Evolutionary conservation across 805 yeast species (phyloP).

Genomic region (Saccharomycopsis schoenii): DNA sequence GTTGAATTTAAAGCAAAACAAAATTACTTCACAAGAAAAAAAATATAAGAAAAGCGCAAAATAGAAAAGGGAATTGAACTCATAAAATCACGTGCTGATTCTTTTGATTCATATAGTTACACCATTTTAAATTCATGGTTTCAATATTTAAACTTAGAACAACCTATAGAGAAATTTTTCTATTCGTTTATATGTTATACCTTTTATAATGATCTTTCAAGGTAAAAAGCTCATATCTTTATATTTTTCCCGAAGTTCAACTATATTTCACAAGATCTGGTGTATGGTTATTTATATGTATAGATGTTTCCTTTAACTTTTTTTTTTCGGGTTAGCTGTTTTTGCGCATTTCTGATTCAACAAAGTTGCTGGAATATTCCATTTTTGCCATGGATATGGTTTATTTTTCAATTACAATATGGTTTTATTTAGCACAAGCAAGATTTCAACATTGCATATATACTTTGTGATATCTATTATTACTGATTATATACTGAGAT

Average conservation of each 20-base stretch:
- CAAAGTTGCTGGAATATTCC: slow-evolving; percentile 1
- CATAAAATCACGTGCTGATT: not conserved
- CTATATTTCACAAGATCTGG: no score
- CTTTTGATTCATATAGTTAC: no score
- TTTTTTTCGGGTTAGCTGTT: not conserved
- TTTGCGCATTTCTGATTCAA: not conserved
- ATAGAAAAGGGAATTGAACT: not conserved
- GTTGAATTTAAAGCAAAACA: no score
- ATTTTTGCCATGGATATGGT: not conserved
- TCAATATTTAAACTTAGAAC: no score
- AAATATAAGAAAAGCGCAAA: not conserved
- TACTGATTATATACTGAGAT: not conserved
- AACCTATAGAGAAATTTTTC: no score
- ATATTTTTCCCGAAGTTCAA: no score
- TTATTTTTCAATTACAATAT: not conserved
- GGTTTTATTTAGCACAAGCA: not conserved
- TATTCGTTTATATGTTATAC: no score
- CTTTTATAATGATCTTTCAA: no score
- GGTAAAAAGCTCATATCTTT: no score
- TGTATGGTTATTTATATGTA: not conserved
- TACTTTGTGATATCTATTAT: not conserved
- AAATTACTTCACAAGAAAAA: not conserved
- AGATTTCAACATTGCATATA: not conserved
- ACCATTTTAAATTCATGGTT: no score
- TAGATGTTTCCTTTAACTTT: not conserved